Percentiles rank a stretch among this genome's conserved stretches.
These are phyloP conservation scores for Cryptococcus sp. DNA, from an alignment of 1,284 basidiomycete genomes.

Conservation along the genomic window DNA sequence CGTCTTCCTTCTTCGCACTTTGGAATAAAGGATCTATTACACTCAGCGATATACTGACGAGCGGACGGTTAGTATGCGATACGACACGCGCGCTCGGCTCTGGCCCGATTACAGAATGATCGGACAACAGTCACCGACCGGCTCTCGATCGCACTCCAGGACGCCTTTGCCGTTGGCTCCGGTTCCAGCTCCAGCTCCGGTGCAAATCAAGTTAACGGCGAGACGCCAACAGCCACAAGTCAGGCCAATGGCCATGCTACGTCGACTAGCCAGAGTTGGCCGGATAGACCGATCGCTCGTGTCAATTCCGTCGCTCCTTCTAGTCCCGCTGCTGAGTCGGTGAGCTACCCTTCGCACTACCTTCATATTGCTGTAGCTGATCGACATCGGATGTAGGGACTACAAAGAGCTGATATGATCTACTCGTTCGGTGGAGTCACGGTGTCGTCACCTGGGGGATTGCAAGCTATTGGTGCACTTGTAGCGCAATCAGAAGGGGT, in stretches of 20 bases:
- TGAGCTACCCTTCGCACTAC: constrained; percentile 53
- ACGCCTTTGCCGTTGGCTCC: constrained; percentile 53
- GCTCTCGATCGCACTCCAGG: constrained; percentile 67
- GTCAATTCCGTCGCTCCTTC: constrained; percentile 73
- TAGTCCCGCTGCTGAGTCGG: constrained; percentile 76
- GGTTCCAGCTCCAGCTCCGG: constrained; percentile 3
- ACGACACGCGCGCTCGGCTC: constrained; percentile 60
- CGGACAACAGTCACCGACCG: constrained; percentile 65
- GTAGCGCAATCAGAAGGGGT: constrained; percentile 75
- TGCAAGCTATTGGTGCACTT: constrained; percentile 70
- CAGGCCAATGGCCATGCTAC: neutral
- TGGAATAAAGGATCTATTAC: neutral
- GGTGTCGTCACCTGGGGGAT: constrained; percentile 36
- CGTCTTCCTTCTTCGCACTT: neutral
- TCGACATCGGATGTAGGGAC: constrained; percentile 58
- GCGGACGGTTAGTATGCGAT: constrained; percentile 62
- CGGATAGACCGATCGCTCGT: constrained; percentile 62
- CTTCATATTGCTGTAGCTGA: neutral
- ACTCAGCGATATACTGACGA: neutral
- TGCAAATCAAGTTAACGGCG: constrained; percentile 12
- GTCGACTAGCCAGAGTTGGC: constrained; percentile 22
- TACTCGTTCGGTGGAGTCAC: constrained; percentile 71
- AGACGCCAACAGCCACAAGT: constrained; percentile 5
- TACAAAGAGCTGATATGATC: constrained; percentile 69
- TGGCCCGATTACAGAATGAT: constrained; percentile 68